phyloP scores from a whole-genome alignment of 352 stramenopile species.

The Blastocystis sp. region DNA sequence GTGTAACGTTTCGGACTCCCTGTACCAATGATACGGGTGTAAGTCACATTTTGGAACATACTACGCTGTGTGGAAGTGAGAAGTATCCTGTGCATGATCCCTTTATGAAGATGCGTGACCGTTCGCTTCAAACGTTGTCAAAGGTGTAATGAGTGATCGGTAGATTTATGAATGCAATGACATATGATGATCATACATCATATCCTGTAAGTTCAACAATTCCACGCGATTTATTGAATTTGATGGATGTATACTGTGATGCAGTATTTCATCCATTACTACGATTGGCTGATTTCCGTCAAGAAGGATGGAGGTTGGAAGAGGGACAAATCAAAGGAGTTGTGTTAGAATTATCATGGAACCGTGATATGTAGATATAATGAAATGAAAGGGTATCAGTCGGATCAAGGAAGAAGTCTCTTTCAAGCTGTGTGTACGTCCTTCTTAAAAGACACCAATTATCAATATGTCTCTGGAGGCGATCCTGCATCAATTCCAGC shows the following conservation, averaged over 20 bases:
- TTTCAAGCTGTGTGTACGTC: conserved; percentile 52
- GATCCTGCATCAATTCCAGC: conserved; percentile 77
- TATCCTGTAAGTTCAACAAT: conserved; percentile 97
- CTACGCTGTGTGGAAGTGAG: conserved; percentile 77
- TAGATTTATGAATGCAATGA: conserved; percentile 96
- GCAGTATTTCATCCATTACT: conserved; percentile 91
- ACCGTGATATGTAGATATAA: conserved; percentile 43
- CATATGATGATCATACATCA: conserved; percentile 87
- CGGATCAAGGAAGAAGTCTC: neutral
- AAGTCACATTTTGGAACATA: conserved; percentile 93
- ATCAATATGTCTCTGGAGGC: conserved; percentile 79
- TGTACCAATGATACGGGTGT: conserved; percentile 90
- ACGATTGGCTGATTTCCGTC: conserved; percentile 76
- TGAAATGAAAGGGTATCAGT: conserved; percentile 61
- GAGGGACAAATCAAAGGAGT: conserved; percentile 72
- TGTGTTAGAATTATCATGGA: conserved; percentile 40
- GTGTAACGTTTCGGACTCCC: conserved; percentile 94
- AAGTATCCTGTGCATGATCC: conserved; percentile 96
- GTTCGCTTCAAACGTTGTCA: conserved; percentile 86
- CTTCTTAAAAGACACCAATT: conserved; percentile 73
- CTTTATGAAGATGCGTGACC: conserved; percentile 98
- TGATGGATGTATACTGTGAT: conserved; percentile 83
- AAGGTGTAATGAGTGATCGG: neutral
- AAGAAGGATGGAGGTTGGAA: conserved; percentile 85
- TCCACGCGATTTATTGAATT: conserved; percentile 64